Evolutionary conservation across 1,139 yeast species (phyloP).

Genomic region (Candida albicans): DNA sequence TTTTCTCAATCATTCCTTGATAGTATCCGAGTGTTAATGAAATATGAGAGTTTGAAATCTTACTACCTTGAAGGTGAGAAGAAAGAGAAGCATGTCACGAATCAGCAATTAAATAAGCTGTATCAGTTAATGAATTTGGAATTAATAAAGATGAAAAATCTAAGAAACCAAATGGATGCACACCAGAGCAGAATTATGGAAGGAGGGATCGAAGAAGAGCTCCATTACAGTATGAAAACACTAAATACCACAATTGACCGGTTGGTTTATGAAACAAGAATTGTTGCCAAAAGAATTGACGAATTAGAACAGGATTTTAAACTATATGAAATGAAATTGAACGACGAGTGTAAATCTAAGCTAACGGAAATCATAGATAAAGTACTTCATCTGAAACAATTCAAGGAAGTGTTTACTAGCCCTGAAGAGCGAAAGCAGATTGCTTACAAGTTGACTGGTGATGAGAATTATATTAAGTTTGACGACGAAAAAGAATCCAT

Average conservation of each 20-base stretch:
- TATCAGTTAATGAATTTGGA: slow-evolving; percentile 34
- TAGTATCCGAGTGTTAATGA: slow-evolving; percentile 23
- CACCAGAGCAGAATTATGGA: slow-evolving; percentile 33
- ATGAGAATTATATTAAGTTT: slow-evolving; percentile 12
- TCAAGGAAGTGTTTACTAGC: slow-evolving; percentile 32
- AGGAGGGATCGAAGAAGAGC: slow-evolving; percentile 31
- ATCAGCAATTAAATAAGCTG: slow-evolving; percentile 21
- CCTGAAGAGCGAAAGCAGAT: slow-evolving; percentile 30
- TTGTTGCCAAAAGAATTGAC: slow-evolving; percentile 67
- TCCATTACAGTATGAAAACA: slow-evolving; percentile 56
- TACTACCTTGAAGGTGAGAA: slow-evolving; percentile 10
- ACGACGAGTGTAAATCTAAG: slow-evolving; percentile 29
- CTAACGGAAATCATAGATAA: slow-evolving; percentile 34
- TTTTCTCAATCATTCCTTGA: slow-evolving; percentile 25
- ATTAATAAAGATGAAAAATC: slow-evolving; percentile 30
- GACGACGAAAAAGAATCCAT: slow-evolving; percentile 10
- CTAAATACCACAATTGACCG: slow-evolving; percentile 73
- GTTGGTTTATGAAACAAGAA: slow-evolving; percentile 74
- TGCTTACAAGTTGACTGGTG: slow-evolving; percentile 27
- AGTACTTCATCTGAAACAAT: slow-evolving; percentile 36
- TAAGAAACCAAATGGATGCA: slow-evolving; percentile 29
- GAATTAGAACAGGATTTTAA: slow-evolving; percentile 73
- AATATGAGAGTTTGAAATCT: slow-evolving; percentile 22
- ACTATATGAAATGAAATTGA: slow-evolving; percentile 45
- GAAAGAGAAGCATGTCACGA: slow-evolving; percentile 12